Conservation (phyloP, 1,139 yeast genomes). For the Kodamaea alishanica region DNA sequence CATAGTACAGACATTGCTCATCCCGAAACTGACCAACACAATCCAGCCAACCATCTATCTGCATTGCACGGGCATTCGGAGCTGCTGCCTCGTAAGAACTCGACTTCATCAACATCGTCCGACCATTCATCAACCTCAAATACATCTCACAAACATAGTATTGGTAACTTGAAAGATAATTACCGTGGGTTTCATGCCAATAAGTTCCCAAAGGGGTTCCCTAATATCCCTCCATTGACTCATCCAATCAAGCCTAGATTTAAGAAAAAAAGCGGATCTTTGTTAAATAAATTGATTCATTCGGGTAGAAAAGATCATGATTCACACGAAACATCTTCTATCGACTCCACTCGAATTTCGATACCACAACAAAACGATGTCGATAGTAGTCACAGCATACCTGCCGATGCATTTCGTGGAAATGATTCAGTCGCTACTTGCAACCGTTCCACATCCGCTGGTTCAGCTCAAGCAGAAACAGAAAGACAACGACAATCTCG, state of each 20-base stretch:
- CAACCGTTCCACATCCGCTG: conserved; percentile 10
- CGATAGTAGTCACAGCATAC: too few species aligned
- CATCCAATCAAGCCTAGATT: conserved; percentile 52
- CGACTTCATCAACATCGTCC: background rate
- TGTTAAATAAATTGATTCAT: conserved; percentile 48
- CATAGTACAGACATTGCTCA: background rate
- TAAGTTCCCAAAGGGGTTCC: conserved; percentile 23
- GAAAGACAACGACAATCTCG: conserved; percentile 1
- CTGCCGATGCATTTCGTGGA: conserved; percentile 3
- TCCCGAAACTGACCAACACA: background rate
- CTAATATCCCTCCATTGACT: conserved; percentile 45
- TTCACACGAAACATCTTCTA: conserved; percentile 8
- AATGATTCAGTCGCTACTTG: conserved; percentile 11
- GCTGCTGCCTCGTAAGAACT: background rate
- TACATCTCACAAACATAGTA: background rate
- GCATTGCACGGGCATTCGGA: too few species aligned
- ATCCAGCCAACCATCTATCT: too few species aligned
- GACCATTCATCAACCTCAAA: background rate
- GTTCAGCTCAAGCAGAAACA: conserved; percentile 2
- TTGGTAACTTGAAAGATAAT: conserved; percentile 21
- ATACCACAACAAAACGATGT: too few species aligned
- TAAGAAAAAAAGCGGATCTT: conserved; percentile 39
- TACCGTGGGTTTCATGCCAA: conserved; percentile 52
- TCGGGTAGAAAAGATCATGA: conserved; percentile 40
- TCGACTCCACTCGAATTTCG: conserved; percentile 1